phyloP scores from a whole-genome alignment of 495 filamentous ascomycete species.

The Zalerion maritima region DNA sequence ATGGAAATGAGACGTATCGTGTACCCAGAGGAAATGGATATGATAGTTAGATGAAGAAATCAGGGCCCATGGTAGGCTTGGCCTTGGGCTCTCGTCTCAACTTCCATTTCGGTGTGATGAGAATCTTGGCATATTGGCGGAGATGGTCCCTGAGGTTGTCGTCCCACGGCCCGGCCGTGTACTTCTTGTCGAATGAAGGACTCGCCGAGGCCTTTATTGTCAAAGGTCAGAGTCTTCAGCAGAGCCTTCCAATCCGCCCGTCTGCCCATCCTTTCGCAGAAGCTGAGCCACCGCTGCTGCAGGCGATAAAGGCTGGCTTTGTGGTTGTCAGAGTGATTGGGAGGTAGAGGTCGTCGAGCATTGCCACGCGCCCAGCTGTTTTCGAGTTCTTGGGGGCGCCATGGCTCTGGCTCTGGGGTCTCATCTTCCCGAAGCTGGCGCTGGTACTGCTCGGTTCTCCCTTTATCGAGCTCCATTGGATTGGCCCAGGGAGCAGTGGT shows the following conservation, averaged over 20 bases:
- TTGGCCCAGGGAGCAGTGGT: too few relatives aligned
- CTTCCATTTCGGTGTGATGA: conserved; percentile 5
- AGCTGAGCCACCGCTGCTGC: conserved; percentile 6
- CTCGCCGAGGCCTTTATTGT: conserved; percentile 9
- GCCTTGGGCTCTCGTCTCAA: conserved; percentile 8
- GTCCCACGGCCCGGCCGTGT: conserved; percentile 4
- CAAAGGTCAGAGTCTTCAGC: conserved; percentile 7
- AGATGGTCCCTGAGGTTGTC: conserved; percentile 7
- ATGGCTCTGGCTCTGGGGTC: conserved; percentile 9
- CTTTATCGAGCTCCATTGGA: too few relatives aligned
- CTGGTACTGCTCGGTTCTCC: conserved; percentile 6
- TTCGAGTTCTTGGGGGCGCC: conserved; percentile 4
- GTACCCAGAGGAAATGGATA: conserved; percentile 6
- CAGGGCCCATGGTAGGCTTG: conserved; percentile 9
- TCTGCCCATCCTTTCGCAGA: conserved; percentile 3
- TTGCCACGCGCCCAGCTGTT: conserved; percentile 9
- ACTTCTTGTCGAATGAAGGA: conserved; percentile 8
- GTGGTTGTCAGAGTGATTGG: conserved; percentile 7
- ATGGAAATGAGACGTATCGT: conserved; percentile 5
- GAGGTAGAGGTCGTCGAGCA: conserved; percentile 5
- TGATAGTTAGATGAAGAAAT: conserved; percentile 8
- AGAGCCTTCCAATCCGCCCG: conserved; percentile 4
- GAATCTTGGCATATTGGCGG: conserved; percentile 3
- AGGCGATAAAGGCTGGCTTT: conserved; percentile 7
- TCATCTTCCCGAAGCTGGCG: conserved; percentile 6